Evolutionary conservation across 2,329 filamentous ascomycete genomes (phyloP), one percentile per base, ranked within the genome.

Genomic region (Exophiala dermatitidis): DNA sequence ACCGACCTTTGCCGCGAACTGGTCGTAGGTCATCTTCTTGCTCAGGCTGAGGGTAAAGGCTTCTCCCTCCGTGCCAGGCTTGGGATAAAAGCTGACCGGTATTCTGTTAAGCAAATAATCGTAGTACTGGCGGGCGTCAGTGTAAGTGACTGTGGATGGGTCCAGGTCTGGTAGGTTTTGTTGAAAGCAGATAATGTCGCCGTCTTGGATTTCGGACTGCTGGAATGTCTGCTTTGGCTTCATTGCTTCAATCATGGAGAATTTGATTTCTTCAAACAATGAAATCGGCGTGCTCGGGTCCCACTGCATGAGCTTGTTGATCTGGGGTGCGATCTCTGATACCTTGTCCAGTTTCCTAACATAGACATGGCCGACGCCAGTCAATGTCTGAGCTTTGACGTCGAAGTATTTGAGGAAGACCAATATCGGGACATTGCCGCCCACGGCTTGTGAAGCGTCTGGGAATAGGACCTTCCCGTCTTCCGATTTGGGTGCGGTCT

Each of bases 221-320:
- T 90, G 87, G 55, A 98, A 78, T 0, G 90, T 89, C 66, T 89
- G 83, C 72, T 95, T 97, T 0, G 85, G 80, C 71, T 96, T 97
- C 75, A 98, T 85, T 4, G 81, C 79, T 67, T 98, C 94, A 61
- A 98, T 95, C 90, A 97, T 97, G 56, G 83, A 88, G 48, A 90
- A 90, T 72, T 97, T 98, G 72, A 98, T 97, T 74, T 98, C 93
- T 78, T 98, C 93, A 73, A 84, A 97, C 26, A 98, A 79, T 63
- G 80, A 78, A 56, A 86, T 80, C 2, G 81, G 75, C 3, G 86
- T 80, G 59, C 86, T 89, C 1, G 86, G 79, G 28, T 86, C 80
- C 91, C 93, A 97, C 8, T 82, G 80, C 88, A 97, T 93, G 66
- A 85, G 81, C 63, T 86, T 82, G 53, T 86, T 72, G 55, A 98